A percentile compares a stretch with the other conserved stretches of the same genome.
Conservation (phyloP, 148 eudicot genomes). For the Rhododendron simsii region DNA sequence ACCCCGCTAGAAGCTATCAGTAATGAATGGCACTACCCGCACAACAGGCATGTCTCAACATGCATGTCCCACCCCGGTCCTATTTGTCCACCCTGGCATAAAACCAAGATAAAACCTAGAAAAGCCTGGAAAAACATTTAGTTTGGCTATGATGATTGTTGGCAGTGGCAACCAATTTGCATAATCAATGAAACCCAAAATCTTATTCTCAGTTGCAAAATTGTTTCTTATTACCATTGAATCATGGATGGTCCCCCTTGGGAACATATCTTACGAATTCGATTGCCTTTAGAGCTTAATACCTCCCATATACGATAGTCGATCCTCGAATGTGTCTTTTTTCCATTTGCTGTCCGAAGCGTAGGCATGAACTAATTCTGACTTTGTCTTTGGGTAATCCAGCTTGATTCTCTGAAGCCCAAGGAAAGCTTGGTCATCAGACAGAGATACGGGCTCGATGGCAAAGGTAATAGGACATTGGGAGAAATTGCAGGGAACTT, state of each 20-base stretch:
- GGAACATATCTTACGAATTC: neutral
- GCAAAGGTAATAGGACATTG: constrained; percentile 83
- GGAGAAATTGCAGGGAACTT: constrained; percentile 93
- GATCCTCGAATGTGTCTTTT: neutral
- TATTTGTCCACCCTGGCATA: neutral
- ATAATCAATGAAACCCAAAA: neutral
- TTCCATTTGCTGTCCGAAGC: neutral
- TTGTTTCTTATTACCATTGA: neutral
- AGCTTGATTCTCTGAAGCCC: constrained; percentile 97
- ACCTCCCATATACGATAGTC: neutral
- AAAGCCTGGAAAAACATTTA: neutral
- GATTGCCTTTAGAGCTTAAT: neutral
- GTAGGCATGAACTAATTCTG: neutral
- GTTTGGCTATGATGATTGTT: neutral
- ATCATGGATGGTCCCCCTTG: neutral
- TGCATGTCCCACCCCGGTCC: too few species aligned
- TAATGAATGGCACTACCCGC: too few species aligned
- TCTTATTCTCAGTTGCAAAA: neutral
- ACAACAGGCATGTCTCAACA: too few species aligned
- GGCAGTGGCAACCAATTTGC: neutral
- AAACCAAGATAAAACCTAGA: neutral
- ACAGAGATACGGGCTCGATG: constrained; percentile 96
- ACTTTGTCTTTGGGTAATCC: constrained; percentile 11
- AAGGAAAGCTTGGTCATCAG: constrained; percentile 95
- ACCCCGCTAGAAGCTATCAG: too few species aligned